Percentiles rank a stretch among this genome's conserved stretches.
Evolutionary conservation across 352 stramenopile genomes (phyloP).

Genomic region (Globisporangium paroecandrum): DNA sequence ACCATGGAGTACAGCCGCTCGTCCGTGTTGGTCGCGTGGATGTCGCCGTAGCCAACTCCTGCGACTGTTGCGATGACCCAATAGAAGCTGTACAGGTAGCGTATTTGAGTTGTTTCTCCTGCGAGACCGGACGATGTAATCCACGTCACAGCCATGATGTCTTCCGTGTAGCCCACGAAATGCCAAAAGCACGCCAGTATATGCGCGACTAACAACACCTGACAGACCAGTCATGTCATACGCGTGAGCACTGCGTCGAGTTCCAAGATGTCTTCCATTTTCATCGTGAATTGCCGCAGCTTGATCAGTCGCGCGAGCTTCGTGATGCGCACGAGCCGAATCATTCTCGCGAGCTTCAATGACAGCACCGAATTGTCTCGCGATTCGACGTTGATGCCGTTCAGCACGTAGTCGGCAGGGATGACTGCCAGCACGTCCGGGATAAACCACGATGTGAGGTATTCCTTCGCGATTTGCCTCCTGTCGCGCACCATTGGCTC

Average conservation of each 20-base stretch:
- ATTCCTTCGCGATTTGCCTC: constrained; percentile 41
- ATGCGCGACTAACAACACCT: constrained; percentile 71
- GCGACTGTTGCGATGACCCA: constrained; percentile 81
- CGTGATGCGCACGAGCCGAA: constrained; percentile 62
- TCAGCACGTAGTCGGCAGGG: constrained; percentile 51
- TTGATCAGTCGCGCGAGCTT: constrained; percentile 74
- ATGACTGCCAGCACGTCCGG: constrained; percentile 45
- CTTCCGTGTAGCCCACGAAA: constrained; percentile 44
- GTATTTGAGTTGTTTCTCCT: constrained; percentile 25
- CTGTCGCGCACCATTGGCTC: constrained; percentile 51
- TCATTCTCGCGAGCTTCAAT: constrained; percentile 59
- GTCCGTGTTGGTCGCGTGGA: constrained; percentile 63
- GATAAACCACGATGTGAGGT: constrained; percentile 61
- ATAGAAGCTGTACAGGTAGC: constrained; percentile 83
- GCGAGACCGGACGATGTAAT: constrained; percentile 30
- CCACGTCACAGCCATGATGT: constrained; percentile 42
- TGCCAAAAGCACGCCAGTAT: constrained; percentile 81
- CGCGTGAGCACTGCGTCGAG: constrained; percentile 62
- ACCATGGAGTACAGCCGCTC: constrained; percentile 73
- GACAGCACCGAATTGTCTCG: constrained; percentile 48
- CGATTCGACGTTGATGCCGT: constrained; percentile 8
- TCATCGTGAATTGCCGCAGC: constrained; percentile 61
- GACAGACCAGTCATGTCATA: constrained; percentile 55
- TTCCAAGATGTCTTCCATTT: constrained; percentile 66
- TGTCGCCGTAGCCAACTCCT: constrained; percentile 80